Percentiles rank a stretch among this genome's conserved stretches.
Evolutionary conservation across 768 basidiomycete genomes (phyloP).

Genomic region (Nevesoporus exiguus): DNA sequence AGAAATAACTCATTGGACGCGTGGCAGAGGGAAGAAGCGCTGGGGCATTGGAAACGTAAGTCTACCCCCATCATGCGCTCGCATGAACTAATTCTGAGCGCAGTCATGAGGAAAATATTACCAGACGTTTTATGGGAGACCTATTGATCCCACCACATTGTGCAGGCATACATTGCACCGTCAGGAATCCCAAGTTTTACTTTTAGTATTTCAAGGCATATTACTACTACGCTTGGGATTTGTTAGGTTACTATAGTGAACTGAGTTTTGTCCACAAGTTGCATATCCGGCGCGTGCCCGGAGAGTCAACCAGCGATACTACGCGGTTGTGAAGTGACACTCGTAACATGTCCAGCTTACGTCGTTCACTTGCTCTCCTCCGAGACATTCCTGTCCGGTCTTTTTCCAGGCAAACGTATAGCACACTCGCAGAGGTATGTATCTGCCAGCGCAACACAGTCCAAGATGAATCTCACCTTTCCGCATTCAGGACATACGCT

Average conservation of each 20-base stretch:
- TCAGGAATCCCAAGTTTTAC: neutral
- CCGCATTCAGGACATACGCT: conserved; percentile 31
- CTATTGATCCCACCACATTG: conserved; percentile 41
- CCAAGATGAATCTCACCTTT: conserved; percentile 5
- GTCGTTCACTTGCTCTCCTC: conserved; percentile 13
- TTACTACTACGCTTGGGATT: too few relatives aligned
- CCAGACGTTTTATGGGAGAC: conserved; percentile 75
- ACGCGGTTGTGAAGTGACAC: neutral
- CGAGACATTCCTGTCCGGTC: neutral
- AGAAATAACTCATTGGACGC: conserved; percentile 55
- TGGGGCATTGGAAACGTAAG: conserved; percentile 76
- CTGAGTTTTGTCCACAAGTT: too few relatives aligned
- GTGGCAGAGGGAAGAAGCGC: conserved; percentile 62
- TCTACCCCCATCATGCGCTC: conserved; percentile 9
- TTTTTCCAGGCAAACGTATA: conserved; percentile 13
- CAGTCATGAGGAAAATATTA: conserved; percentile 79
- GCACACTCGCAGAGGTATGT: conserved; percentile 27
- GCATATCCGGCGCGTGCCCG: too few relatives aligned
- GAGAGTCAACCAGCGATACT: neutral
- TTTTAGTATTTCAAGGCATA: too few relatives aligned
- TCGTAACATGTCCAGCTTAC: conserved; percentile 9
- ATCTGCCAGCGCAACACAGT: neutral
- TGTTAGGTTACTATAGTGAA: too few relatives aligned
- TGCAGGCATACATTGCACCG: neutral
- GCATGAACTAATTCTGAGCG: conserved; percentile 1